phyloP scores from a whole-genome alignment of 2,329 filamentous ascomycete species.

The Delphinella strobiligena region DNA sequence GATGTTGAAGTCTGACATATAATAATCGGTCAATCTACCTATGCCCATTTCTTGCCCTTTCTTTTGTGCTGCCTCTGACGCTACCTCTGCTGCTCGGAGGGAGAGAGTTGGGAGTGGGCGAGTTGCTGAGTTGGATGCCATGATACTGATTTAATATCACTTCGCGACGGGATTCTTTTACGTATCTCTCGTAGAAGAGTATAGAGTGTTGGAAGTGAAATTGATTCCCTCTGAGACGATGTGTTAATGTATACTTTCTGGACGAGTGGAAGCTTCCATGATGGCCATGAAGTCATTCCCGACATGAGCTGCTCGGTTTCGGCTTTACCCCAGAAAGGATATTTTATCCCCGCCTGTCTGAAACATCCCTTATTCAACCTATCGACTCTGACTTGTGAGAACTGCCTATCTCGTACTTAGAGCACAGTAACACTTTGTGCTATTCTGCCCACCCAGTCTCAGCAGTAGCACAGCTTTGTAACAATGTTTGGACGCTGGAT shows the following conservation, averaged over 20 bases:
- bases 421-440: no score
- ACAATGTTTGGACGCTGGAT: no score
- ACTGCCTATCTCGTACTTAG: no score
- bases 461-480: no score
- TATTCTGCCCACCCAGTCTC: no score
- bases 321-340: not conserved
- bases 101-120: constrained; percentile 21
- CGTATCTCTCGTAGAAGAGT: not conserved
- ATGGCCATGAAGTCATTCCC: not conserved
- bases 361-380: no score
- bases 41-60: constrained; percentile 25
- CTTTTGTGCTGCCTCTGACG: constrained; percentile 21
- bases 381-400: no score
- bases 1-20: not conserved
- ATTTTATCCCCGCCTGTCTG: no score
- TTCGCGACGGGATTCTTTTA: not conserved
- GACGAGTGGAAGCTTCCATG: not conserved
- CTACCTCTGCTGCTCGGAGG: constrained; percentile 23
- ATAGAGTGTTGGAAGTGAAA: not conserved
- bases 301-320: not conserved
- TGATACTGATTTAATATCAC: not conserved
- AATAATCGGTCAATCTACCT: constrained; percentile 12
- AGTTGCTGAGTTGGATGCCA: constrained; percentile 15
- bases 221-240: not conserved
- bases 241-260: not conserved